A percentile compares a stretch with the other conserved stretches of the same genome.
phyloP scores from a whole-genome alignment of 2,329 filamentous ascomycete species.

The Monilinia fructigena region DNA sequence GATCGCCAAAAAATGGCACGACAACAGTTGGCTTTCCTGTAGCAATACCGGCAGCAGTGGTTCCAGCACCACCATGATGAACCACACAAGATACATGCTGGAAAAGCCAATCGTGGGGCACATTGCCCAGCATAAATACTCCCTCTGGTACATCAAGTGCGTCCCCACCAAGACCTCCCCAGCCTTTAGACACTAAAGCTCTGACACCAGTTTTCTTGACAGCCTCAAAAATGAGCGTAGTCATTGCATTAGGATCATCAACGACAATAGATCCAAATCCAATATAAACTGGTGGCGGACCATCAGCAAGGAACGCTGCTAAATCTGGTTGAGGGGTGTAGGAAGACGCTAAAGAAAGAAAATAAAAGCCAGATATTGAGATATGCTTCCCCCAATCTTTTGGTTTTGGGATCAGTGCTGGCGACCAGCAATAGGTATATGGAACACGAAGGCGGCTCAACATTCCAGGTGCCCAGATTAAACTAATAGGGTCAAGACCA shows the following conservation, averaged over 20 bases:
- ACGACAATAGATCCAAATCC: conserved; percentile 83
- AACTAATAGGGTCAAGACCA: conserved; percentile 72
- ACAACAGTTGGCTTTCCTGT: conserved; percentile 78
- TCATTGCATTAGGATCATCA: conserved; percentile 70
- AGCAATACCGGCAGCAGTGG: conserved; percentile 81
- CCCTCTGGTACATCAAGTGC: conserved; percentile 67
- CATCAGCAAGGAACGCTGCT: conserved; percentile 62
- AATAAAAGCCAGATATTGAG: conserved; percentile 73
- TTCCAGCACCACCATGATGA: conserved; percentile 85
- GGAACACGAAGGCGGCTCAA: conserved; percentile 73
- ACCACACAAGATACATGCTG: conserved; percentile 77
- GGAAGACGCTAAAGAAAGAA: conserved; percentile 64
- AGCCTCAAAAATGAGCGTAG: conserved; percentile 69
- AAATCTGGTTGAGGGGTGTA: conserved; percentile 67
- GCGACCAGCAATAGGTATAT: conserved; percentile 89
- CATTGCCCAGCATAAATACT: conserved; percentile 81
- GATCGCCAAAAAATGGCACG: conserved; percentile 84
- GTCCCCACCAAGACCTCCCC: conserved; percentile 79
- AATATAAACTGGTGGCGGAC: conserved; percentile 75
- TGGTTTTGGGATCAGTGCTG: conserved; percentile 74
- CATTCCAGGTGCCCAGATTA: conserved; percentile 81
- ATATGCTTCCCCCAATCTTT: conserved; percentile 73
- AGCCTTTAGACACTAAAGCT: conserved; percentile 81
- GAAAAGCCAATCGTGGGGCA: conserved; percentile 88
- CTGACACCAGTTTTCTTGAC: conserved; percentile 65